Base-by-base conservation (phyloP, 805 yeast species). In the Metschnikowia santaceciliae region DNA sequence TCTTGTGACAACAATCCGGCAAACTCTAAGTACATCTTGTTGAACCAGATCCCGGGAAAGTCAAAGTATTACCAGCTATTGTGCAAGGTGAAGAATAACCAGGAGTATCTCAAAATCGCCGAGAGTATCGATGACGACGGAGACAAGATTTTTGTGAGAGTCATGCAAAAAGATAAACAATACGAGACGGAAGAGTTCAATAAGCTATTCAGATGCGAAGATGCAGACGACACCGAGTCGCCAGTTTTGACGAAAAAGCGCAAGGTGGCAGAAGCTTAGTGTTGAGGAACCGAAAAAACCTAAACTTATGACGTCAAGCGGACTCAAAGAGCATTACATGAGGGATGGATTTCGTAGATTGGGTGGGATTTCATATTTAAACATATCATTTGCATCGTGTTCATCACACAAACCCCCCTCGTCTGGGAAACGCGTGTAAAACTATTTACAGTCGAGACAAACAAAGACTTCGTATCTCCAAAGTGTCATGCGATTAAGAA, bases 1-100 rank as follows among this genome's bases (percentile, higher is more conserved):
- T 58, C 74, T 48, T 80, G 75, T 64, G 84, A 83, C 44, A 89
- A 88, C 65, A 79, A 79, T 58, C 69, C 79, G 19, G 48, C 62
- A 46, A 90, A 90, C 65, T 80, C 94, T 1, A 94, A 94, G 70
- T 92, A 85, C 66, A 82, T 94, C 71, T 61, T 92, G 41, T 72
- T 83, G 33, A 83, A 90, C 61, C 83, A 89, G 70, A 74, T 89
- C 11, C 96, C 96, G 1, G 92, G 95, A 1, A 86, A 82, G 62
- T 76, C 81, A 3, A 71, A 76, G 11, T 71, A 80, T 44, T 87
- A 88, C 63, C 82, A 79, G 57, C 57, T 67, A 43, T 68, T 90
- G 47, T 75, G 83, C 51, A 73, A 76, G 58, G 69, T 82, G 39
- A 89, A 83, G 62, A 73, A 81, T 1, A 65, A 75, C 43, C 80